Evolutionary conservation across 148 eudicot genomes (phyloP).

Genomic region (Rhododendron williamsianum): DNA sequence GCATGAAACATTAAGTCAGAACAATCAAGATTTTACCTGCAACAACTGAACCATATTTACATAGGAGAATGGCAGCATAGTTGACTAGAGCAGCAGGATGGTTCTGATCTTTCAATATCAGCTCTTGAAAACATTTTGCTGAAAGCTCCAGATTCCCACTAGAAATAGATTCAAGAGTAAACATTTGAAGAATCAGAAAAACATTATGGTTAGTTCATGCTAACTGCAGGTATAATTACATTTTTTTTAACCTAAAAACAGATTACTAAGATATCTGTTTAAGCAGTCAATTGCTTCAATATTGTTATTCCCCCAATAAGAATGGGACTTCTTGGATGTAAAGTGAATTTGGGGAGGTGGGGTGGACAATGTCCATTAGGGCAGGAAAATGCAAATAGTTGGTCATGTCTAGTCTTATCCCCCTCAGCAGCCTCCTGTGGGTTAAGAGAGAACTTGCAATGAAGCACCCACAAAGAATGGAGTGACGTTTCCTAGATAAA

Average conservation of each 20-base stretch:
- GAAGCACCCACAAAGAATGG: background rate
- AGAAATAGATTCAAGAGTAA: conserved; percentile 21
- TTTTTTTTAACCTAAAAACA: background rate
- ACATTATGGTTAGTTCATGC: background rate
- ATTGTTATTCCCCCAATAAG: background rate
- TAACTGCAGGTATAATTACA: background rate
- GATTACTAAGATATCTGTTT: background rate
- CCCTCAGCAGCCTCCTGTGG: background rate
- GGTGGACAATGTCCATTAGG: background rate
- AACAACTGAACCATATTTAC: conserved; percentile 74
- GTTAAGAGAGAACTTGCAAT: background rate
- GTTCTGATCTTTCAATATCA: conserved; percentile 82
- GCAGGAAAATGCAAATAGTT: background rate
- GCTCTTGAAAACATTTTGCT: conserved; percentile 68
- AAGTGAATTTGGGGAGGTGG: background rate
- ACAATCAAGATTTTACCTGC: conserved; percentile 53
- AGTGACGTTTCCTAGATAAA: background rate
- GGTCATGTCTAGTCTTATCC: background rate
- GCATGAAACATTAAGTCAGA: conserved; percentile 11
- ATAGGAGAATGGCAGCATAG: conserved; percentile 79
- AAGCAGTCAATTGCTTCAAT: background rate
- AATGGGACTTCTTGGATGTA: conserved; percentile 1
- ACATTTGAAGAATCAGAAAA: conserved; percentile 12
- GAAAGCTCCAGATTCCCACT: conserved; percentile 90
- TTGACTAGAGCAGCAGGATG: conserved; percentile 88